These are phyloP conservation scores for Selenicereus undatus DNA, from an alignment of 148 eudicot species.

Conservation along the genomic window DNA sequence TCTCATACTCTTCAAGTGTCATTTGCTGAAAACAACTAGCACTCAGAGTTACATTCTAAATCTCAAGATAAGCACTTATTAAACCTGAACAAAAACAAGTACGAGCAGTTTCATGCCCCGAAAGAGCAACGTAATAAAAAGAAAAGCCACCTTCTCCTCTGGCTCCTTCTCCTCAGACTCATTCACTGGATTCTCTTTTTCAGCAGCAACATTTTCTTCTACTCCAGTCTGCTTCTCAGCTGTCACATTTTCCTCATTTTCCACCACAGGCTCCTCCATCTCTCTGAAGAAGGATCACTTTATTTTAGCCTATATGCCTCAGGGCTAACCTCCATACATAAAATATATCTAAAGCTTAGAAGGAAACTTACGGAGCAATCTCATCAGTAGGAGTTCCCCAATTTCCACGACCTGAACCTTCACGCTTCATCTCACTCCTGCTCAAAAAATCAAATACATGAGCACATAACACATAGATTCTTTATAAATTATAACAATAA, in stretches of 20 bases:
- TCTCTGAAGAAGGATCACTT: conserved; percentile 29
- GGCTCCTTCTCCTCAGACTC: conserved; percentile 53
- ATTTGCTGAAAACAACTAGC: conserved; percentile 42
- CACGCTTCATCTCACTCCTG: conserved; percentile 69
- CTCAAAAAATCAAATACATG: background rate
- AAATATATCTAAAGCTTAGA: background rate
- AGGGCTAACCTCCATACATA: background rate
- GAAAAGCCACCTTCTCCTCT: conserved; percentile 44
- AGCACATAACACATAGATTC: background rate
- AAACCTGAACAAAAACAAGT: background rate
- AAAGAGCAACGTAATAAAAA: background rate
- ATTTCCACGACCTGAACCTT: conserved; percentile 84
- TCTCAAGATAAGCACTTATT: background rate
- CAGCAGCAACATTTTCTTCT: conserved; percentile 41
- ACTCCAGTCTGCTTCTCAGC: conserved; percentile 44
- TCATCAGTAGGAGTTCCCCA: conserved; percentile 86
- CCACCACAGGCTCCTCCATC: conserved; percentile 39
- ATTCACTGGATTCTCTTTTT: conserved; percentile 40
- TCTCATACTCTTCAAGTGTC: conserved; percentile 86
- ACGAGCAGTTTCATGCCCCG: background rate
- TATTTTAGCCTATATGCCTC: background rate
- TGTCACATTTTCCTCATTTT: conserved; percentile 37
- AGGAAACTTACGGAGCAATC: conserved; percentile 51
- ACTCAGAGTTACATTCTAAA: background rate
- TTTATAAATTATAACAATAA: background rate